phyloP scores from a whole-genome alignment of 2,329 filamentous ascomycete genomes.

The Botrytis sinoallii region DNA sequence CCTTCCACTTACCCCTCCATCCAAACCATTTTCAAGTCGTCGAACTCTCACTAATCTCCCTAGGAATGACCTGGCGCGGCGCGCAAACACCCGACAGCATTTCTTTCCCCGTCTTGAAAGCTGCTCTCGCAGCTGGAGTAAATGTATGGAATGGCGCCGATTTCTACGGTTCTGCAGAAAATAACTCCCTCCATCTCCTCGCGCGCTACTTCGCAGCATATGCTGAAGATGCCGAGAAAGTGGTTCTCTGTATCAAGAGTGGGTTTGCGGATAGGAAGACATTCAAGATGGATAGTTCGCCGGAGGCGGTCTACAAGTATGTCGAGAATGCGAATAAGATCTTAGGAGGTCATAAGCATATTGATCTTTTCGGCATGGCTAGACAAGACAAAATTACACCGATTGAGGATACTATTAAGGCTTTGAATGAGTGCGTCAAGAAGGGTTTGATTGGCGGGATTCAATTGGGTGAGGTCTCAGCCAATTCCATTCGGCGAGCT shows the following conservation, averaged over 20 bases:
- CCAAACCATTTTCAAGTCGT: fast-evolving
- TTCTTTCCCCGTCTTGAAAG: neutral
- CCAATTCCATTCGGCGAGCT: neutral
- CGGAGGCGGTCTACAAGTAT: neutral
- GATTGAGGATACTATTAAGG: neutral
- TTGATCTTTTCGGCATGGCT: neutral
- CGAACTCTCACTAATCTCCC: neutral
- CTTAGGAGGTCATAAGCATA: neutral
- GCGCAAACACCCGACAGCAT: neutral
- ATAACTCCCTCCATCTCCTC: neutral
- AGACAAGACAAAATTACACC: neutral
- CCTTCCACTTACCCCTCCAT: neutral
- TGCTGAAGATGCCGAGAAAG: neutral
- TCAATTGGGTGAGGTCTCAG: neutral
- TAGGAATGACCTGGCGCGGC: neutral
- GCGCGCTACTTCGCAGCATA: neutral
- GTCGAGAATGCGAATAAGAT: neutral
- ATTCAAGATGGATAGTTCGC: neutral
- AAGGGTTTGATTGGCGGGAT: neutral
- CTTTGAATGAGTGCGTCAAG: neutral
- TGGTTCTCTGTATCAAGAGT: neutral
- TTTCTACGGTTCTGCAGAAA: neutral
- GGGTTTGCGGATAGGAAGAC: neutral
- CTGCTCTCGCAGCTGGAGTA: neutral
- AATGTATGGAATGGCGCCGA: neutral